phyloP scores from a whole-genome alignment of 2,329 filamentous ascomycete species.

The Sporothrix pseudoabietina region DNA sequence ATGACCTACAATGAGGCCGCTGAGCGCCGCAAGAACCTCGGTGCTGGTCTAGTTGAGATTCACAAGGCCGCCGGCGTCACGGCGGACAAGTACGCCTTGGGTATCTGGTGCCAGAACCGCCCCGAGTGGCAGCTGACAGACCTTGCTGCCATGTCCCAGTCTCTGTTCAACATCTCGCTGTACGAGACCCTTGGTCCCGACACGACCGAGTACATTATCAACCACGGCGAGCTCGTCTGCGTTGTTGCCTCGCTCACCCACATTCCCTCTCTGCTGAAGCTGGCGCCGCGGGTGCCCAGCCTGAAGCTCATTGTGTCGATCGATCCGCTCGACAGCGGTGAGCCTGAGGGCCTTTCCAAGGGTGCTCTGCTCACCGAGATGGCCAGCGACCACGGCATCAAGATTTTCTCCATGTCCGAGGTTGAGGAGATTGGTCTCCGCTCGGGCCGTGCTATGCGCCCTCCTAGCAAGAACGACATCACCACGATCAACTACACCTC shows the following conservation, averaged over 20 bases:
- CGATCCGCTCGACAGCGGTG: slow-evolving; percentile 79
- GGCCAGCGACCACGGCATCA: slow-evolving; percentile 71
- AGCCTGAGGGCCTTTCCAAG: slow-evolving; percentile 77
- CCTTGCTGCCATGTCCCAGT: slow-evolving; percentile 82
- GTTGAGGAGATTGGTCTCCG: slow-evolving; percentile 79
- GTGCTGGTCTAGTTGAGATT: slow-evolving; percentile 80
- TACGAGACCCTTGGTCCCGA: slow-evolving; percentile 95
- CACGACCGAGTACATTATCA: slow-evolving; percentile 92
- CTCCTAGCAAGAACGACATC: slow-evolving; percentile 72
- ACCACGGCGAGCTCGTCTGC: slow-evolving; percentile 75
- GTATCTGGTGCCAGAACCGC: slow-evolving; percentile 84
- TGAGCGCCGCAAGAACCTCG: slow-evolving; percentile 77
- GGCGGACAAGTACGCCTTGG: slow-evolving; percentile 70
- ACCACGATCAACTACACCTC: slow-evolving; percentile 92
- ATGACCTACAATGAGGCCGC: slow-evolving; percentile 79
- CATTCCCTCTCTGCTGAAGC: slow-evolving; percentile 77
- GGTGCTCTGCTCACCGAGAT: slow-evolving; percentile 73
- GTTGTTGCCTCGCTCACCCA: slow-evolving; percentile 80
- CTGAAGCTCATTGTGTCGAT: slow-evolving; percentile 88
- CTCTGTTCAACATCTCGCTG: slow-evolving; percentile 85
- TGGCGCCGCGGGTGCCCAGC: slow-evolving; percentile 72
- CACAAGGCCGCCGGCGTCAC: slow-evolving; percentile 72
- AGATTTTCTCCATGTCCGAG: slow-evolving; percentile 75
- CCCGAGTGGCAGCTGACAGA: slow-evolving; percentile 93
- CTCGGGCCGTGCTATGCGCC: slow-evolving; percentile 68